Base-by-base conservation (phyloP, 2,329 filamentous ascomycete genomes). In the Arachnopeziza araneosa region DNA sequence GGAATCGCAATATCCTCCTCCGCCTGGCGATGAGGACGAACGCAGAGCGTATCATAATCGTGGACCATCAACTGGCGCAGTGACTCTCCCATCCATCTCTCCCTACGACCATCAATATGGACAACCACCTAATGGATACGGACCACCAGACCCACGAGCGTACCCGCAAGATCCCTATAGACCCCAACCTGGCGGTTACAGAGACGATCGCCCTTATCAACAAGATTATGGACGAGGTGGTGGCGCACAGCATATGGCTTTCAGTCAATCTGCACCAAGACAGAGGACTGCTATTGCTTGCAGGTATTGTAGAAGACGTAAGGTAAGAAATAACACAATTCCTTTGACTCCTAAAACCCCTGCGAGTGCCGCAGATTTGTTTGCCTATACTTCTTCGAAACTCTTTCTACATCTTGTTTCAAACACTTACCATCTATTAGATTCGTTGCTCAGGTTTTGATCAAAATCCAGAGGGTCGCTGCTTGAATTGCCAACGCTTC, bases 361-460 rank as follows among this genome's bases (percentile, higher is more conserved):
- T 32, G 30, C 30, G 14, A 32, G 30, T 32, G 14, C 30, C 7
- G 36, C 36, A 12, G 17, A 44, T 44, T 12, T 7, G 10, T 44
- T 7, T 44, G 12, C 36, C 2, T 12, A 17, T 7, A 19, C 12
- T 4, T 44, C 17, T 44, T 14, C 36, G 5, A 17, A 14, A 14
- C 17, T 24, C 24, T 30, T 49, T 49, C 19, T 49, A 17, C n/a
- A n/a, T n/a, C n/a, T n/a, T n/a, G n/a, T 50, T 22, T 24, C 54
- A n/a, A 53, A 57, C 4, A 50, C 62, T 69, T 60, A 69, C 59
- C 10, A 22, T 52, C 48, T 55, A 48, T 60, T 73, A 90, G 87
- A 90, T 90, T 72, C 85, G 88, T 61, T 91, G 87, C 77, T 90
- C 87, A 3, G 88, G 87, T 26, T 91, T 90, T 71, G 87, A 90